These are phyloP conservation scores for Trichosporon coremiiforme DNA, from an alignment of 1,284 basidiomycete species.

Conservation along the genomic window DNA sequence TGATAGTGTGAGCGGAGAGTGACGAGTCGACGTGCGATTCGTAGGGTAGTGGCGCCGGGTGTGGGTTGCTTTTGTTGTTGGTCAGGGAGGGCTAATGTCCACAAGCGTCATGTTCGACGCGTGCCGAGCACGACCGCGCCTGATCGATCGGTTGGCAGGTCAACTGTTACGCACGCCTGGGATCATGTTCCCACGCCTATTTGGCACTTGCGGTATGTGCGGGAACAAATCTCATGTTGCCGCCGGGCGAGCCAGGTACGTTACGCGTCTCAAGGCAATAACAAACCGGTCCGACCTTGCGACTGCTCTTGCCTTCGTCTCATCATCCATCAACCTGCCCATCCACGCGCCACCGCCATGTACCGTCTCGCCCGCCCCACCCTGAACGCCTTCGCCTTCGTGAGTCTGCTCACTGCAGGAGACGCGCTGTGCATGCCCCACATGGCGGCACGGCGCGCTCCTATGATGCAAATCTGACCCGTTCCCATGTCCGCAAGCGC, in stretches of 20 bases:
- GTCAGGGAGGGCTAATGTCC: not conserved
- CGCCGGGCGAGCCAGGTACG: constrained; percentile 11
- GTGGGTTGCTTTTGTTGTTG: constrained; percentile 2
- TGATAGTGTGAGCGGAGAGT: not conserved
- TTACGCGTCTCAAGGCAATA: constrained; percentile 1
- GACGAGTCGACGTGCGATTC: not conserved
- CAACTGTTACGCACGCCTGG: not conserved
- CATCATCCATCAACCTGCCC: constrained; percentile 22
- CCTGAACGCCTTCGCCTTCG: constrained; percentile 28
- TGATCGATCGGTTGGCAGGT: not conserved
- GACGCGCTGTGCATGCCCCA: not conserved
- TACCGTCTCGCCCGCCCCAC: constrained; percentile 32
- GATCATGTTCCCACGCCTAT: not conserved
- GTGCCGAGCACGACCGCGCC: not conserved
- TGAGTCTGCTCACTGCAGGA: constrained; percentile 2
- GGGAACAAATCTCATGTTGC: constrained; percentile 9
- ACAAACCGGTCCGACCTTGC: not conserved
- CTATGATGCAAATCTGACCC: not conserved
- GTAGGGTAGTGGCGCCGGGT: not conserved
- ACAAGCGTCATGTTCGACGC: constrained; percentile 8
- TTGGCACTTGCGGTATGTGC: not conserved
- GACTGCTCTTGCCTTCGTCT: constrained; percentile 11
- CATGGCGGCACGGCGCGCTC: not conserved
- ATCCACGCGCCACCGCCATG: constrained; percentile 25
- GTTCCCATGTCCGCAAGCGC: not conserved